These are phyloP conservation scores for Colletotrichum sp. DNA, from an alignment of 2,329 filamentous ascomycete genomes.

Conservation along the genomic window DNA sequence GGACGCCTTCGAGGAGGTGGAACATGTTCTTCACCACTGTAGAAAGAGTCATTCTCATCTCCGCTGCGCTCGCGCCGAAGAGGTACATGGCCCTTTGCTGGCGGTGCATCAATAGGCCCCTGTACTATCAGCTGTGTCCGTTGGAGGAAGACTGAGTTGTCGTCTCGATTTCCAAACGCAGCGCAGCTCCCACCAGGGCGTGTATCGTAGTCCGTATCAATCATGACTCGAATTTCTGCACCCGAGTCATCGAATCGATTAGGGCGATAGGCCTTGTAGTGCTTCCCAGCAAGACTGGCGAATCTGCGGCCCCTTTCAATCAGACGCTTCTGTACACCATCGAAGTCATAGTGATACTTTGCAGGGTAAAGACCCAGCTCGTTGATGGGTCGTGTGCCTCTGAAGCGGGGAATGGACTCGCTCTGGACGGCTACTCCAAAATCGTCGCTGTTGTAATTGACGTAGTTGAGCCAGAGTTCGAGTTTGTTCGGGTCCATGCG, in stretches of 20 bases:
- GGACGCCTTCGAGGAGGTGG: background rate
- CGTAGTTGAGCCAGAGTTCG: slow-evolving; percentile 40
- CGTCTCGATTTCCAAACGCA: background rate
- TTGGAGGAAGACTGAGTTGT: background rate
- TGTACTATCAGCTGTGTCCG: slow-evolving; percentile 21
- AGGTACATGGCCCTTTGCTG: background rate
- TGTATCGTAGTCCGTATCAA: background rate
- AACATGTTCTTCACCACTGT: background rate
- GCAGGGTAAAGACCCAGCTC: slow-evolving; percentile 48
- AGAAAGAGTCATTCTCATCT: background rate
- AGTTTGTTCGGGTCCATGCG: slow-evolving; percentile 38
- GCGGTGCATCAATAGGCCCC: slow-evolving; percentile 15
- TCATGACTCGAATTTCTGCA: background rate
- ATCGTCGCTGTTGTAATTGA: slow-evolving; percentile 51
- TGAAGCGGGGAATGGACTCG: slow-evolving; percentile 43
- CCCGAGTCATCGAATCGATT: slow-evolving; percentile 11
- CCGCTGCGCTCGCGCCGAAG: background rate
- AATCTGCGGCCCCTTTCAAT: slow-evolving; percentile 48
- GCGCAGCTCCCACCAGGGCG: background rate
- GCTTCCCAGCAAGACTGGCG: slow-evolving; percentile 46
- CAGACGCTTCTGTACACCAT: slow-evolving; percentile 36
- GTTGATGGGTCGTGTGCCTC: slow-evolving; percentile 47
- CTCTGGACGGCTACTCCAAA: slow-evolving; percentile 45
- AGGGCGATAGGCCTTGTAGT: slow-evolving; percentile 49
- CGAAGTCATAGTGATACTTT: slow-evolving; percentile 44